Conservation (phyloP, 345 rosid species). For the Syzygium aromaticum region DNA sequence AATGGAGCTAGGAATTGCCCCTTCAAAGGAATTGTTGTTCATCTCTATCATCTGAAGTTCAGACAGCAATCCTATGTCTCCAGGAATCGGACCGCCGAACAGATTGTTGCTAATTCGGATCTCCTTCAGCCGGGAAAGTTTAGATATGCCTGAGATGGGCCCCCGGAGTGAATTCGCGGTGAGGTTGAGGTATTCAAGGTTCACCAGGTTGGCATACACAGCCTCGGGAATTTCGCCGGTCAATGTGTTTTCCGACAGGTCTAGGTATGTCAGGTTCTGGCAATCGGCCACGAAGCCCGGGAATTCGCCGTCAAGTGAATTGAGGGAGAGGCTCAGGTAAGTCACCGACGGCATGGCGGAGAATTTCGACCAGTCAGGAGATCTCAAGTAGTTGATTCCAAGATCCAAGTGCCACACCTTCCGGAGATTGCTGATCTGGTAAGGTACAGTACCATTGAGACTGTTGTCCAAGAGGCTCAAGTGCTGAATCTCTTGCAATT, state of each 20-base stretch:
- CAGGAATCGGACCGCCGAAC: constrained; percentile 37
- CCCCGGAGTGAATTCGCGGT: constrained; percentile 28
- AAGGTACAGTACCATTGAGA: constrained; percentile 30
- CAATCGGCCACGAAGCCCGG: constrained; percentile 36
- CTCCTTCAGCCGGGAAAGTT: constrained; percentile 38
- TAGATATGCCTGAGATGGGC: constrained; percentile 33
- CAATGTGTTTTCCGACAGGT: constrained; percentile 6
- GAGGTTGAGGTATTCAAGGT: neutral
- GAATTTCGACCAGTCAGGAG: constrained; percentile 50
- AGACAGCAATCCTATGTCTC: constrained; percentile 23
- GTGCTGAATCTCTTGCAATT: neutral
- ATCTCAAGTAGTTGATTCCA: constrained; percentile 41
- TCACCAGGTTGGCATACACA: neutral
- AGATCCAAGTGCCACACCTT: constrained; percentile 41
- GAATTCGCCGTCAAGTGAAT: constrained; percentile 21
- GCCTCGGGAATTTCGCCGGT: neutral
- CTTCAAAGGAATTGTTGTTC: constrained; percentile 30
- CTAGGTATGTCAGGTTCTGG: constrained; percentile 41
- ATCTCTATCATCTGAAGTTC: constrained; percentile 32
- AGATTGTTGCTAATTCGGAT: constrained; percentile 23
- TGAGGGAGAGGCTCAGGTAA: constrained; percentile 29
- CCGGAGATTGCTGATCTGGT: constrained; percentile 31
- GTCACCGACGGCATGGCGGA: constrained; percentile 34
- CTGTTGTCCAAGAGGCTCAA: neutral
- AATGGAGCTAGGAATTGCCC: constrained; percentile 44